Percentiles rank a stretch among this genome's conserved stretches.
Evolutionary conservation across 257 asterid genomes (phyloP).

Genomic region (Dorcoceras hygrometricum): DNA sequence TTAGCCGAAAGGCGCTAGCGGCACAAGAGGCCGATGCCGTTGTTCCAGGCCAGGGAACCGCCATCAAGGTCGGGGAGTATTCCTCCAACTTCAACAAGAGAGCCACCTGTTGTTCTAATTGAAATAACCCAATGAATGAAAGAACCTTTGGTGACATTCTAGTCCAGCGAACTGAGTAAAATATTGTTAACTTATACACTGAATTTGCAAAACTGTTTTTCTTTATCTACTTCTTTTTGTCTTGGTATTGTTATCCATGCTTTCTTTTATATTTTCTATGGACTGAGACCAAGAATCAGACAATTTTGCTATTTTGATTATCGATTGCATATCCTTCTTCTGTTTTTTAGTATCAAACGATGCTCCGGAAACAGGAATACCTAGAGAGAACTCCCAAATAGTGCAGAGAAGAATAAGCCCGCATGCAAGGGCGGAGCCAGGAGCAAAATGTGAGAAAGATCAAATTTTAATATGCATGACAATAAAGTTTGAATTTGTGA

Average conservation of each 20-base stretch:
- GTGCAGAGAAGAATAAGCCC: too few species aligned
- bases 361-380: too few species aligned
- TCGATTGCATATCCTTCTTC: too few species aligned
- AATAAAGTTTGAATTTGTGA: too few species aligned
- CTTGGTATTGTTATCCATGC: background rate
- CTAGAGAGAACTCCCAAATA: too few species aligned
- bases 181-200: background rate
- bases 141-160: background rate
- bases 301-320: too few species aligned
- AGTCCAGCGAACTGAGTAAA: background rate
- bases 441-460: too few species aligned
- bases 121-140: background rate
- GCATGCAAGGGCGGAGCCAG: too few species aligned
- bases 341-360: too few species aligned
- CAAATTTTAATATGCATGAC: too few species aligned
- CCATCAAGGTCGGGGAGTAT: conserved; percentile 40
- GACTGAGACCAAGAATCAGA: too few species aligned
- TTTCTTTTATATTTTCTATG: background rate
- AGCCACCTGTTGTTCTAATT: conserved; percentile 35
- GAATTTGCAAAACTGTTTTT: background rate
- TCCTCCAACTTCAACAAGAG: conserved; percentile 16
- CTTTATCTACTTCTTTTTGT: background rate
- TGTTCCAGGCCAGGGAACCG: conserved; percentile 38
- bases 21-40: conserved; percentile 39
- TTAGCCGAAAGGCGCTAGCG: conserved; percentile 41